These are phyloP conservation scores for Globisporangium recalcitrans DNA, from an alignment of 352 stramenopile genomes.

Conservation along the genomic window DNA sequence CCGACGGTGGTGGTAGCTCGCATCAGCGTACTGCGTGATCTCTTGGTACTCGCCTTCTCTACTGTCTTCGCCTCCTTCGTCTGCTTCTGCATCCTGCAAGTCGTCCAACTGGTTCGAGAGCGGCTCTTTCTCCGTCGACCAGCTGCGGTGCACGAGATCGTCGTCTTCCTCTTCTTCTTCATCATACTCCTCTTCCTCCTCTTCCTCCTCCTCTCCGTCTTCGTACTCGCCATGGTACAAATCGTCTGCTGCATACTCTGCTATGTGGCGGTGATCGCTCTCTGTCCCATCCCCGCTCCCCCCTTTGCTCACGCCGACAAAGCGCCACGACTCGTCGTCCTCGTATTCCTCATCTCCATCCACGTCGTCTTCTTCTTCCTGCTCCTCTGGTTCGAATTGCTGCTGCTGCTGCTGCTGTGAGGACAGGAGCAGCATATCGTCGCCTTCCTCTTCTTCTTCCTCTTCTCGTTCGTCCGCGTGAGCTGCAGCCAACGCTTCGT, in stretches of 20 bases:
- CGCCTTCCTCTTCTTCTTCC: no score
- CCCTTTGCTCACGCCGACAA: neutral
- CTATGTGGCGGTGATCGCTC: neutral
- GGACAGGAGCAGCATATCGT: no score
- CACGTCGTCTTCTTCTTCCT: neutral
- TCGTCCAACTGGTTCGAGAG: no score
- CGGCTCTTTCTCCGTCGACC: slow-evolving; percentile 9
- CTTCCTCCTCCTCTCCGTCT: neutral
- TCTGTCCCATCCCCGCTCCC: neutral
- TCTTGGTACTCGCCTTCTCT: neutral
- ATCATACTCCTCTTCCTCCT: neutral
- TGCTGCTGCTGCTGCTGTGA: no score
- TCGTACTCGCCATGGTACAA: neutral
- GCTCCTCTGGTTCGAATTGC: no score
- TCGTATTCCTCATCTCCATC: neutral
- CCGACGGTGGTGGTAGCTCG: neutral
- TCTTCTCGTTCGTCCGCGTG: no score
- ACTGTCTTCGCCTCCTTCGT: neutral
- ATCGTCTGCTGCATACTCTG: neutral
- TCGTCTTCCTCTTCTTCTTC: slow-evolving; percentile 11
- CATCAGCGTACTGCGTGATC: neutral
- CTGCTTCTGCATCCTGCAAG: neutral
- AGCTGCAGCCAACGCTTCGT: no score
- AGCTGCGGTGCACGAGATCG: slow-evolving; percentile 9
- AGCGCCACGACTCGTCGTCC: neutral